Base-by-base conservation (phyloP, 2,329 filamentous ascomycete species). In the Pseudogymnoascus sp. region DNA sequence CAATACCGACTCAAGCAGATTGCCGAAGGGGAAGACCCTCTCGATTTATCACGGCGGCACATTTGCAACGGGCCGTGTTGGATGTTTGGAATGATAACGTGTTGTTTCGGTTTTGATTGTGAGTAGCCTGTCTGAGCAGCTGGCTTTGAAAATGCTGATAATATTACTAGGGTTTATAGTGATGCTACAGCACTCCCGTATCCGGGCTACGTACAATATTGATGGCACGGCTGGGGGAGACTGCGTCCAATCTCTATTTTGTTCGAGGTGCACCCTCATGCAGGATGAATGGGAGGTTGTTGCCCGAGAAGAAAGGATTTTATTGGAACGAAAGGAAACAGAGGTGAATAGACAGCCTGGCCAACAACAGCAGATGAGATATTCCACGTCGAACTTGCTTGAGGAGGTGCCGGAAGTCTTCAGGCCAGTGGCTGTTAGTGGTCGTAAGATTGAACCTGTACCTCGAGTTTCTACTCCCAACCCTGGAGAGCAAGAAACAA, bases 231-330 rank as follows among this genome's bases (percentile, higher is more conserved):
- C 73, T 19, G 66, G 65, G 0, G 65, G 69, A 4, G 78, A 80
- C 65, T 63, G 73, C 14, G 62, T 73, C 0, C 68, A 69, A 21
- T 69, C 71, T 1, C 74, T 71, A 26, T 78, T 75, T 63, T 80
- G 77, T 65, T 73, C 72, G 11, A 73, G 72, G 58, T 79, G 78
- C 63, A 70, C 73, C 8, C 69, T 73, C 1, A 74, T 78, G 61
- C 76, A 78, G 66, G 76, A 76, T 64, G 78, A 80, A 68, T 70
- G 76, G 35, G 78, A 80, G 66, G 70, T 80, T 4, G 71, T 71
- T 59, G 70, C 69, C 10, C 69, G 78, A 61, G 77, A 80, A 67
- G 62, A 68, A 19, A 52, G 38, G 3, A 45, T 64, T 4, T 63
- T 68, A n/a, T 35, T 55, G 29, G 49, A 55, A 14, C 58, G 58